These are phyloP conservation scores for Chenopodium suecicum DNA, from an alignment of 148 eudicot genomes.

Conservation along the genomic window DNA sequence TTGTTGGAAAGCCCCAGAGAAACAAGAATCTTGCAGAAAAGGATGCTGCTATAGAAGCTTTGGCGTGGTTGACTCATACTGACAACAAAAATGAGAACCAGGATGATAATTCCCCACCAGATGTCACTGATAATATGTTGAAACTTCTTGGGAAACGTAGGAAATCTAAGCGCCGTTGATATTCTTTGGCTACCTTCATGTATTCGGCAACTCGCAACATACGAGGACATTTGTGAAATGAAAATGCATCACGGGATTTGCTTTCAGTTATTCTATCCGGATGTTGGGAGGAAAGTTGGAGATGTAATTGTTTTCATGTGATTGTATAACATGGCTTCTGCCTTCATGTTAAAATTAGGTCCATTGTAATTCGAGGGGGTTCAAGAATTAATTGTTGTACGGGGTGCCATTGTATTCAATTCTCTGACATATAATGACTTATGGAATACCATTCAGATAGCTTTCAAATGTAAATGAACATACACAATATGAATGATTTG, in stretches of 20 bases:
- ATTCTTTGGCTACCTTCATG: background rate
- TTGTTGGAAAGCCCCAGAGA: conserved; percentile 92
- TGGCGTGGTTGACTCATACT: conserved; percentile 94
- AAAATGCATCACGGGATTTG: background rate
- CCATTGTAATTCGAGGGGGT: background rate
- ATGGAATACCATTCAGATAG: background rate
- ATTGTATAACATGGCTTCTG: background rate
- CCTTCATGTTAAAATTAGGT: background rate
- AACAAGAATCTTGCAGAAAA: conserved; percentile 85
- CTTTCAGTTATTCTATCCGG: background rate
- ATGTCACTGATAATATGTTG: conserved; percentile 94
- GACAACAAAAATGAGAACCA: conserved; percentile 37
- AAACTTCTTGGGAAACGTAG: conserved; percentile 84
- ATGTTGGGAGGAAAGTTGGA: background rate
- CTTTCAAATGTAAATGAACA: background rate
- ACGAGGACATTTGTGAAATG: background rate
- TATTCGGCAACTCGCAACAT: background rate
- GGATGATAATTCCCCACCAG: conserved; percentile 57
- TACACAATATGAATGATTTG: too few species aligned
- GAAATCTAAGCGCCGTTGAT: conserved; percentile 54
- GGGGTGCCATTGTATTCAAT: background rate
- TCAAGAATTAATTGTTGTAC: background rate
- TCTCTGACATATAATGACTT: background rate
- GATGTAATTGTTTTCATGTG: conserved; percentile 3
- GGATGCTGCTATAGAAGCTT: conserved; percentile 92